Base-by-base conservation (phyloP, 306 rosid genomes). In the Cucurbita pepo region DNA sequence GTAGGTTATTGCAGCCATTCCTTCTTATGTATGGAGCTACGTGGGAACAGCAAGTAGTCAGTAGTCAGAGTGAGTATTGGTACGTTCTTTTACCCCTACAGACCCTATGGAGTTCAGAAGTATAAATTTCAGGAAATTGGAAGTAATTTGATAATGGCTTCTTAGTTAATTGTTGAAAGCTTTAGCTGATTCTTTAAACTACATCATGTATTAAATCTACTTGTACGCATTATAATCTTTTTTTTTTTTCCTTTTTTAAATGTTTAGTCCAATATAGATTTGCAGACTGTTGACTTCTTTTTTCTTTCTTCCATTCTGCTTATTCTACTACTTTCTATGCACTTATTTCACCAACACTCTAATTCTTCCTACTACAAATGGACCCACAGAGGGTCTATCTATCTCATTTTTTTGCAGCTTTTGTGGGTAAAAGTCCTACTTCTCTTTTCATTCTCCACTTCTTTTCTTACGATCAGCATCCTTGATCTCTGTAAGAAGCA, bases 331-430 rank as follows among this genome's bases (percentile, higher is more conserved):
- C 58, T 84, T 65, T 73, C 78, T 63, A 75, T 81, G 81, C 96
- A 91, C 97, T 81, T 95, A 72, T 84, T 95, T 95, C 82, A 91
- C 99, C 80, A 86, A 95, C 77, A 83, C 92, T 75, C 91, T 95
- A 59, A 85, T 88, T 73, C 91, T 95, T 61, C 99, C 99, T 14
- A 92, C 85, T 70, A 6, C 91, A 44, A 95, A 95, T 83, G 99
- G 99, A 55, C 97, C 99, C 69, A 95, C 99, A 2, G 99, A 95
- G 83, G 99, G 99, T 83, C 71, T 91, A 89, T 79, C 5, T 82
- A 36, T 1, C 44, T 69, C 99, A 95, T 76, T 88, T 86, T 81
- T 89, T 91, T 83, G 91, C 97, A n/a, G 85, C 93, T 47, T 13
- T 88, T 36, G 95, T 91, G 5, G 99, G 99, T 94, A 91, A 54